Evolutionary conservation across 208 protist genomes (phyloP).

Genomic region (Endotrypanum monterogeii): DNA sequence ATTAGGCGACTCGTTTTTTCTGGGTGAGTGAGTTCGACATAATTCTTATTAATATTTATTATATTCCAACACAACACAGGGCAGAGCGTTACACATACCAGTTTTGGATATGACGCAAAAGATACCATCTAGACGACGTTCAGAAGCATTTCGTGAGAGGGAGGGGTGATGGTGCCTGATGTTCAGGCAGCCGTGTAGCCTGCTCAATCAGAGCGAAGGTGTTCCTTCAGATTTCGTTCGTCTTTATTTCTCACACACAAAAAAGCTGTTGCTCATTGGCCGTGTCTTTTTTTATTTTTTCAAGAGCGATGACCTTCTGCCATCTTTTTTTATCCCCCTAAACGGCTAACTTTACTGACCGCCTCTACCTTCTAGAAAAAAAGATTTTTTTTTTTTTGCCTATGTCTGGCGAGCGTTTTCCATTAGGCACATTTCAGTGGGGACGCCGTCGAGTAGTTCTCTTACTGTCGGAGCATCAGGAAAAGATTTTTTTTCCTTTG

Average conservation of each 20-base stretch:
- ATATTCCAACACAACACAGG: background rate
- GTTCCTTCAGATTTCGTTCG: background rate
- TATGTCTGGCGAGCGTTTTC: background rate
- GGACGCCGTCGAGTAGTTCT: background rate
- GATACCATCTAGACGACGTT: background rate
- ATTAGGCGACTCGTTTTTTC: background rate
- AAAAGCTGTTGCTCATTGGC: background rate
- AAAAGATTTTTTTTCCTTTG: too few species aligned
- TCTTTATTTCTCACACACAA: background rate
- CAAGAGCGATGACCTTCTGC: too few species aligned
- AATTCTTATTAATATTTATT: background rate
- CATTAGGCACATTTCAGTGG: background rate
- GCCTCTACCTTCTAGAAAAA: background rate
- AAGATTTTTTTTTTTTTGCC: background rate
- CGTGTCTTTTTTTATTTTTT: background rate
- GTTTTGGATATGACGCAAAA: background rate
- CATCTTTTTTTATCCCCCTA: too few species aligned
- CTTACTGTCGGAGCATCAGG: background rate
- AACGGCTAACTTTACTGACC: background rate
- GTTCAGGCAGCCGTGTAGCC: background rate
- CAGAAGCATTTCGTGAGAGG: background rate
- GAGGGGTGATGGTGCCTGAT: background rate
- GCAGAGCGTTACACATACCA: background rate
- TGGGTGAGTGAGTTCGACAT: background rate
- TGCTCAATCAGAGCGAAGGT: background rate